phyloP scores from a whole-genome alignment of 2,329 filamentous ascomycete genomes.

The Aspergillus tubingensis region DNA sequence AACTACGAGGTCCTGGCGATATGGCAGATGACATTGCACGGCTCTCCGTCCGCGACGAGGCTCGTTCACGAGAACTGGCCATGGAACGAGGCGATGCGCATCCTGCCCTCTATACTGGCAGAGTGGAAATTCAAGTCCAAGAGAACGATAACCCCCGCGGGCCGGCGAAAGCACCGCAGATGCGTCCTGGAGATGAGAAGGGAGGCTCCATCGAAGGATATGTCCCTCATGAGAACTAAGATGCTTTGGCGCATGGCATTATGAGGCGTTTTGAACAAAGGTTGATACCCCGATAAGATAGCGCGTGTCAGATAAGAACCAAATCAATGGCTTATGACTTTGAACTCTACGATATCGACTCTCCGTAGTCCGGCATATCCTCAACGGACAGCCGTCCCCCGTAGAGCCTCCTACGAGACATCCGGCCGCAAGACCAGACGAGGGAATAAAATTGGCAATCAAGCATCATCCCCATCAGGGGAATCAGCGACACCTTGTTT shows the following conservation, averaged over 20 bases:
- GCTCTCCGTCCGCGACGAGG: constrained; percentile 29
- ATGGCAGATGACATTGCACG: constrained; percentile 28
- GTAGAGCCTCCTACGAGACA: constrained; percentile 1
- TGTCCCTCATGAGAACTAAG: constrained; percentile 31
- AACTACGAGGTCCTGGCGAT: constrained; percentile 13
- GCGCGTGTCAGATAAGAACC: background rate
- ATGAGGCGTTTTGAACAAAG: constrained; percentile 13
- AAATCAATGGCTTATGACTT: background rate
- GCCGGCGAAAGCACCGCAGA: constrained; percentile 32
- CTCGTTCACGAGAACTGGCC: constrained; percentile 34
- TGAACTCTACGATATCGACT: background rate
- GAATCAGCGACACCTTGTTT: constrained; percentile 90
- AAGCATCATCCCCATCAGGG: constrained; percentile 74
- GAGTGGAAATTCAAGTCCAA: constrained; percentile 37
- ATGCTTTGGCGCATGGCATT: background rate
- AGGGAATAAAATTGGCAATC: constrained; percentile 72
- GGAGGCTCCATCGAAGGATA: constrained; percentile 48
- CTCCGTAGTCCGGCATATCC: background rate
- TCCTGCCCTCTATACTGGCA: constrained; percentile 26
- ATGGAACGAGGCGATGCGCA: constrained; percentile 39
- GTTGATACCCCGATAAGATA: constrained; percentile 18
- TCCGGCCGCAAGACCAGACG: constrained; percentile 14
- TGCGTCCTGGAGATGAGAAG: constrained; percentile 34
- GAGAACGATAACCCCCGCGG: constrained; percentile 31
- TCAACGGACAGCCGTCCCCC: background rate